Evolutionary conservation across 2,329 filamentous ascomycete species (phyloP).

Genomic region (Alternaria tenuissima): DNA sequence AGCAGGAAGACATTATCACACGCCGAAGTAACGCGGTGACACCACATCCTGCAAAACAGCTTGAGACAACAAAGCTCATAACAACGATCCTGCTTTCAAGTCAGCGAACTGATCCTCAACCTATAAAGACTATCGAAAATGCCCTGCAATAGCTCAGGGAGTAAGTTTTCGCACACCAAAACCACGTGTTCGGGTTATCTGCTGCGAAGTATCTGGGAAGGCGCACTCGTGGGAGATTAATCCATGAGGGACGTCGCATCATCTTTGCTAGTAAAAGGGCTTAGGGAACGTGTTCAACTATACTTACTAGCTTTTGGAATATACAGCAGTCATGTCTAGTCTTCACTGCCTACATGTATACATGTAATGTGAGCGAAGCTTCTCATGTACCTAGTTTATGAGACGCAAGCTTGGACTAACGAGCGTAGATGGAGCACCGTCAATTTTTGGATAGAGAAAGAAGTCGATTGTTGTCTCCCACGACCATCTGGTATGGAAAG

Average conservation of each 20-base stretch:
- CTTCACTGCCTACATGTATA: background rate
- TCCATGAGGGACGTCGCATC: constrained; percentile 1
- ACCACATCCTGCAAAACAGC: background rate
- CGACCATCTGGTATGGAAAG: background rate
- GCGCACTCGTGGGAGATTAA: constrained; percentile 8
- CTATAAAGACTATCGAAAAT: background rate
- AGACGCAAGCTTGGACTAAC: background rate
- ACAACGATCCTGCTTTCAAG: background rate
- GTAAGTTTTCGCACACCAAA: constrained; percentile 14
- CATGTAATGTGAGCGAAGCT: background rate
- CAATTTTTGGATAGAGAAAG: background rate
- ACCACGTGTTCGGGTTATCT: constrained; percentile 12
- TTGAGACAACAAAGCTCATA: background rate
- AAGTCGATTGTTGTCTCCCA: background rate
- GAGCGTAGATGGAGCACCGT: background rate
- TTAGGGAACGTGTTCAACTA: background rate
- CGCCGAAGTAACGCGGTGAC: background rate
- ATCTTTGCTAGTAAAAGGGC: background rate
- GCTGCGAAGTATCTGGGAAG: constrained; percentile 16
- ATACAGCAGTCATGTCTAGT: background rate
- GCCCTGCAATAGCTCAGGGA: constrained; percentile 10
- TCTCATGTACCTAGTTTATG: background rate
- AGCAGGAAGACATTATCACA: background rate
- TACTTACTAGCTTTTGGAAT: background rate
- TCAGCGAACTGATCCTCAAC: background rate